Evolutionary conservation across 2,329 filamentous ascomycete genomes (phyloP).

Genomic region (Neonectria hederae): DNA sequence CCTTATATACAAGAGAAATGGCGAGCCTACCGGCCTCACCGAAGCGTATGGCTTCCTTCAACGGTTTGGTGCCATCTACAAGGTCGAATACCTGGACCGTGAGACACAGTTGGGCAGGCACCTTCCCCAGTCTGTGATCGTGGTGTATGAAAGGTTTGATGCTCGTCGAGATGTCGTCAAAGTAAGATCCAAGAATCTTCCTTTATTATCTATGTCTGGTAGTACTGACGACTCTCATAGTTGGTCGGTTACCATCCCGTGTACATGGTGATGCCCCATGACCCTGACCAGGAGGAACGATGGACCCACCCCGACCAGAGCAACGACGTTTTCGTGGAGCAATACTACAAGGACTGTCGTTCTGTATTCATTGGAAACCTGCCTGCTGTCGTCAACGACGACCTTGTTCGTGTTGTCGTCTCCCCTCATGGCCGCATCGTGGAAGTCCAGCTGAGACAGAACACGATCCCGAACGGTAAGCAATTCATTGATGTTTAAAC

Average conservation of each 20-base stretch:
- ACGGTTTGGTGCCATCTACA: constrained; percentile 55
- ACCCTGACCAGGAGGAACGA: constrained; percentile 22
- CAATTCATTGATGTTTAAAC: constrained; percentile 7
- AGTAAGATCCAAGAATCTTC: constrained; percentile 49
- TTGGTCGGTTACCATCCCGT: neutral
- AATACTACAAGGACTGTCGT: constrained; percentile 55
- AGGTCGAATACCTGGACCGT: constrained; percentile 48
- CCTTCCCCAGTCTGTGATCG: constrained; percentile 53
- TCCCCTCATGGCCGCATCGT: constrained; percentile 51
- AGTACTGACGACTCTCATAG: neutral
- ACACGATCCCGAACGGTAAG: constrained; percentile 18
- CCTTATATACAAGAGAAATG: constrained; percentile 53
- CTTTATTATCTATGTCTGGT: neutral
- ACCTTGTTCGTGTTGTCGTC: constrained; percentile 50
- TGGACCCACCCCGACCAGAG: neutral
- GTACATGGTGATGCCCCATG: constrained; percentile 23
- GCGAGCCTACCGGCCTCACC: constrained; percentile 48
- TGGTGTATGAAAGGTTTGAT: constrained; percentile 63
- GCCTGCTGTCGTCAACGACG: constrained; percentile 49
- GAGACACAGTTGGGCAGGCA: constrained; percentile 47
- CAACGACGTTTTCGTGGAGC: constrained; percentile 32
- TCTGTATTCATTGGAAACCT: constrained; percentile 61
- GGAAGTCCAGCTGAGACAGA: constrained; percentile 18
- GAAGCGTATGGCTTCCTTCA: constrained; percentile 57
- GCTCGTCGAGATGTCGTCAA: constrained; percentile 58